Percentiles rank a stretch among this genome's conserved stretches.
Conservation (phyloP, 192 early-diverging fungal species). For the Allomyces macrogynus region DNA sequence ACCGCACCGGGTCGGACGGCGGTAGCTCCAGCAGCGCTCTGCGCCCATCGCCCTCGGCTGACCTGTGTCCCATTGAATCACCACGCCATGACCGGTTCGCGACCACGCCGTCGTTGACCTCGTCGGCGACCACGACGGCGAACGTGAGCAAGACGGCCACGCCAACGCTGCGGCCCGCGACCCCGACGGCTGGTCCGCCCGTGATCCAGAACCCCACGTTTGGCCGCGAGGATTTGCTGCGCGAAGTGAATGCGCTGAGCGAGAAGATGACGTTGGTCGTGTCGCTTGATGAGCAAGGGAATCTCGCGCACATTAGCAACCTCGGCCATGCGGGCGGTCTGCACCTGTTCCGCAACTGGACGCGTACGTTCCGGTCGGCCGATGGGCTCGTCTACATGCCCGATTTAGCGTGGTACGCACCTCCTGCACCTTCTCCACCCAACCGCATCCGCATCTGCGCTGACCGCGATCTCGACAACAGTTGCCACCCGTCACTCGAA, state of each 20-base stretch:
- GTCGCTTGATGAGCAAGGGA: background rate
- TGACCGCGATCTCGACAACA: no score
- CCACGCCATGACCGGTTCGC: background rate
- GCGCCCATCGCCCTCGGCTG: background rate
- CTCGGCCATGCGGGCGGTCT: background rate
- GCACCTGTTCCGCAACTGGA: background rate
- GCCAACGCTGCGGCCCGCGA: background rate
- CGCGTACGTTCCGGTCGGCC: background rate
- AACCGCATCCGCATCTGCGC: background rate
- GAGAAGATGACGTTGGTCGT: background rate
- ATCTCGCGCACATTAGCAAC: background rate
- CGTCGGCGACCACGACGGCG: background rate
- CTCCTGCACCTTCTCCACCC: background rate
- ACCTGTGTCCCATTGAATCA: background rate
- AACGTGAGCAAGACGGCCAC: background rate
- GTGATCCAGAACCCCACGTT: background rate
- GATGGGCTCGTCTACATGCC: background rate
- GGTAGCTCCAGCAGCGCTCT: background rate
- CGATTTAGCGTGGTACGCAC: background rate
- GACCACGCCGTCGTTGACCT: background rate
- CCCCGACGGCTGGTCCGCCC: background rate
- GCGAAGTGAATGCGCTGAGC: background rate
- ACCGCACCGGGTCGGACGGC: background rate
- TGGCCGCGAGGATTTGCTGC: background rate
- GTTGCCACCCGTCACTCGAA: no score